phyloP scores from a whole-genome alignment of 2,329 filamentous ascomycete species.

The Cladobotryum protrusum region DNA sequence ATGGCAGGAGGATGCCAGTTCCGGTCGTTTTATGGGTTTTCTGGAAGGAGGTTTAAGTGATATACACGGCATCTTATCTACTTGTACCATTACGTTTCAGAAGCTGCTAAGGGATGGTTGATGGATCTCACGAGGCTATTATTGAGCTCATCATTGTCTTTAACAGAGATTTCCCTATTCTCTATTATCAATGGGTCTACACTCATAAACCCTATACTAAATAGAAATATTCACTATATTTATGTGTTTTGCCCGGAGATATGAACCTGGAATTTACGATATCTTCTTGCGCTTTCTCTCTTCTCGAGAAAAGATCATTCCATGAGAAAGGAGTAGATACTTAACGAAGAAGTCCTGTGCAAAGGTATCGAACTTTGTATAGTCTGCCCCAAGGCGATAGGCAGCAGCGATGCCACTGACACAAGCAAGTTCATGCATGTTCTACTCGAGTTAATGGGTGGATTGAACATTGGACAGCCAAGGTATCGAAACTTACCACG shows the following conservation, averaged over 20 bases:
- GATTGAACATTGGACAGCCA: too few species aligned
- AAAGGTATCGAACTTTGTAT: conserved; percentile 53
- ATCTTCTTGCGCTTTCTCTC: conserved; percentile 22
- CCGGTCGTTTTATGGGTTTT: neutral
- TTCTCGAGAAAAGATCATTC: conserved; percentile 32
- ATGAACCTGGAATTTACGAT: too few species aligned
- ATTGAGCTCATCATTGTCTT: neutral
- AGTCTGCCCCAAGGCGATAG: conserved; percentile 60
- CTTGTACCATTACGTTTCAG: neutral
- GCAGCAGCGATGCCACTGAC: conserved; percentile 67
- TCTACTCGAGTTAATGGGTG: conserved; percentile 33
- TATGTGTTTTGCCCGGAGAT: too few species aligned
- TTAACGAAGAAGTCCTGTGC: conserved; percentile 42
- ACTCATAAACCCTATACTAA: too few species aligned
- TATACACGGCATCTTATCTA: conserved; percentile 4
- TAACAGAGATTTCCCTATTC: neutral
- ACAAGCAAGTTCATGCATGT: conserved; percentile 64
- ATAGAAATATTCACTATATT: too few species aligned
- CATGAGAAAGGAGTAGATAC: conserved; percentile 40
- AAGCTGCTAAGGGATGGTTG: neutral
- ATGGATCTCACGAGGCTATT: neutral
- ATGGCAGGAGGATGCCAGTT: neutral
- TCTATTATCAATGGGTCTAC: neutral
- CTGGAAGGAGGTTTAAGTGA: neutral
- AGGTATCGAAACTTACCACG: conserved; percentile 41